A percentile compares a stretch with the other conserved stretches of the same genome.
Evolutionary conservation across 164 flowering plant species (phyloP).

Genomic region (Vitis vinifera): ASM3070453v1 NC_081812.1:23727001-23727500

Average conservation of each 20-base stretch:
- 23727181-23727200: constrained; percentile 62
- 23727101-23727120: constrained; percentile 55
- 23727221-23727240: constrained; percentile 71
- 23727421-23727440: no score
- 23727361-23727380: no score
- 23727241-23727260: constrained; percentile 78
- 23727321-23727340: no score
- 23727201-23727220: constrained; percentile 69
- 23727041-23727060: constrained; percentile 76
- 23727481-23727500: no score
- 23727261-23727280: constrained; percentile 78
- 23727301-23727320: no score
- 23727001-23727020: constrained; percentile 37
- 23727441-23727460: no score
- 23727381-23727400: no score
- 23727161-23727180: constrained; percentile 71
- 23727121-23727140: constrained; percentile 67
- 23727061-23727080: constrained; percentile 54
- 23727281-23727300: not conserved
- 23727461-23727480: no score
- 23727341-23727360: no score
- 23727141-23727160: constrained; percentile 97
- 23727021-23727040: constrained; percentile 39
- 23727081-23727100: constrained; percentile 13
- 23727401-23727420: no score